Conservation (phyloP, 805 yeast species). For the Schwanniomyces yamadae region DNA sequence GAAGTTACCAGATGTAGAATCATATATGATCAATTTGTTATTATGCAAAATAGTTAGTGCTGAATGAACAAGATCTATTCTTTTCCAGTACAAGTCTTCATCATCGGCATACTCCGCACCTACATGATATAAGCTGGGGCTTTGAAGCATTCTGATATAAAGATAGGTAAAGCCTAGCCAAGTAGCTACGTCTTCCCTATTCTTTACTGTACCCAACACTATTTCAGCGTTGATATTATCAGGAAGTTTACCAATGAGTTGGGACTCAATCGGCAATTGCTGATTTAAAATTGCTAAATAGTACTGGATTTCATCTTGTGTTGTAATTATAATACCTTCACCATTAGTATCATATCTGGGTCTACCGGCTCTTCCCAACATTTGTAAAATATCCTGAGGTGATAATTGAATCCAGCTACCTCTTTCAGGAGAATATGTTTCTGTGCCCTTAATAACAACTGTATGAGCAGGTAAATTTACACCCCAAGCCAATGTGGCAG, state of each 20-base stretch:
- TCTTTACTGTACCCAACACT: constrained; percentile 63
- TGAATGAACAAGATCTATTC: constrained; percentile 72
- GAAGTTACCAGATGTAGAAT: constrained; percentile 41
- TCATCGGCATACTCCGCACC: constrained; percentile 63
- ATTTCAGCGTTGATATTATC: constrained; percentile 87
- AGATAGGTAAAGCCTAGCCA: constrained; percentile 85
- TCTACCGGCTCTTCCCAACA: constrained; percentile 98
- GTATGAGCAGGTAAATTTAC: constrained; percentile 95
- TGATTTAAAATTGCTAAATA: constrained; percentile 89
- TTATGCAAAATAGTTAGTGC: constrained; percentile 62
- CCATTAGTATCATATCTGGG: constrained; percentile 92
- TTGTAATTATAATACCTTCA: constrained; percentile 89
- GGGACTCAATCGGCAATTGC: constrained; percentile 91
- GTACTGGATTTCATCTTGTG: constrained; percentile 81
- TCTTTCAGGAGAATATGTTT: constrained; percentile 84
- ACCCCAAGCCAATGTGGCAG: constrained; percentile 97
- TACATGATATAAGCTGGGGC: constrained; percentile 75
- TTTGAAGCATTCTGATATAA: constrained; percentile 70
- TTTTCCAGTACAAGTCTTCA: constrained; percentile 44
- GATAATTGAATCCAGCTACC: constrained; percentile 91
- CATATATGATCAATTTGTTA: constrained; percentile 60
- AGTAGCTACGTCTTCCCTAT: constrained; percentile 62
- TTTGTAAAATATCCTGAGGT: constrained; percentile 92
- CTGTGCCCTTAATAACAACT: constrained; percentile 90
- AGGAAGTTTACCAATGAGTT: constrained; percentile 64